Percentiles rank a stretch among this genome's conserved stretches.
phyloP scores from a whole-genome alignment of 2,329 filamentous ascomycete genomes.

The Cladosporium velox region DNA sequence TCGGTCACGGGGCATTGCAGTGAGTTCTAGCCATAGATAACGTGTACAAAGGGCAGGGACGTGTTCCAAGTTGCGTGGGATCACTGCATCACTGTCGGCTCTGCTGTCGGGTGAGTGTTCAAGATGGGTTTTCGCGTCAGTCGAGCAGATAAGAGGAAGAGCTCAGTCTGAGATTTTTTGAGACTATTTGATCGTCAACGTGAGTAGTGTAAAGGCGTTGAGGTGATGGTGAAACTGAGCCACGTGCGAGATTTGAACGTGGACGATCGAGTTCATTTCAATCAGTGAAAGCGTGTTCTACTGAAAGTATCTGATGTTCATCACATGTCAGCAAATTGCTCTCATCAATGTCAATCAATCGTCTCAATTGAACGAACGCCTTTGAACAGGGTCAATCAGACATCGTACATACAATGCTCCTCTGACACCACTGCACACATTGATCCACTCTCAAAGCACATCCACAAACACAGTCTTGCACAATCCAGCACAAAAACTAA shows the following conservation, averaged over 20 bases:
- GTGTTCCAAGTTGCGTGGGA: background rate
- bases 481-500: background rate
- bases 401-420: background rate
- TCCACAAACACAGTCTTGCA: no score
- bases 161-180: background rate
- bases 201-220: background rate
- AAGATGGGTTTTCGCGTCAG: background rate
- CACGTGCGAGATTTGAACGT: background rate
- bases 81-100: background rate
- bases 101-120: background rate
- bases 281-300: background rate
- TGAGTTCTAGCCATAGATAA: background rate
- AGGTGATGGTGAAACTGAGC: background rate
- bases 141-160: background rate
- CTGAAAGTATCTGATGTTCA: background rate
- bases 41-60: background rate
- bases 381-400: background rate
- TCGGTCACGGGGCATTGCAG: background rate
- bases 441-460: no score
- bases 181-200: background rate
- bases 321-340: background rate
- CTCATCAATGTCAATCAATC: background rate
- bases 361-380: background rate
- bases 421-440: background rate
- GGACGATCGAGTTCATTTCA: background rate